phyloP scores from a whole-genome alignment of 192 early-diverging fungal species.

The Lobosporangium transversale region DNA sequence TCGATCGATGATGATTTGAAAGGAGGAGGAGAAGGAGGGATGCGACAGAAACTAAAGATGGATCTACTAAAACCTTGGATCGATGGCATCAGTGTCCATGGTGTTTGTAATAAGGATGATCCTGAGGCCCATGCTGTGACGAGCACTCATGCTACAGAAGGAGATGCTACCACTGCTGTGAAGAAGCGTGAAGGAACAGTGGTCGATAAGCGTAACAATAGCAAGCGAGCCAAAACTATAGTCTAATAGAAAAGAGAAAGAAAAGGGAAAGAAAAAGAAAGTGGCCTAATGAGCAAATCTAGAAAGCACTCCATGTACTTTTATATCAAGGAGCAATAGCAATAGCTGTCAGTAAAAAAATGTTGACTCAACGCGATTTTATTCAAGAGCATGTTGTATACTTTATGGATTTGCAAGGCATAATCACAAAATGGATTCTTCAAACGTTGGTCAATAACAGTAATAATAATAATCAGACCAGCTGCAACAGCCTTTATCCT shows the following conservation, averaged over 20 bases:
- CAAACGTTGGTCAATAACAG: too few species aligned
- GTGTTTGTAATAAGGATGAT: constrained; percentile 34
- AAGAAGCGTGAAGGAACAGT: constrained; percentile 28
- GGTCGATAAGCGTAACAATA: constrained; percentile 5
- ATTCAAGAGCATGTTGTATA: too few species aligned
- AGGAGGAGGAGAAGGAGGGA: constrained; percentile 62
- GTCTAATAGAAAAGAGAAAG: not conserved
- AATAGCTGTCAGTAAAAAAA: too few species aligned
- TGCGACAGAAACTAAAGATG: constrained; percentile 74
- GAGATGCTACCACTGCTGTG: not conserved
- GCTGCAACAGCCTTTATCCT: too few species aligned
- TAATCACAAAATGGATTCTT: too few species aligned
- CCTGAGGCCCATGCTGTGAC: constrained; percentile 19
- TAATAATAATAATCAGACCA: too few species aligned
- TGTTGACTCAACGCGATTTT: too few species aligned
- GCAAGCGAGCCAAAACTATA: constrained; percentile 23
- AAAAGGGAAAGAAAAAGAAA: not conserved
- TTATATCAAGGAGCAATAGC: too few species aligned
- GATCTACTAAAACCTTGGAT: constrained; percentile 61
- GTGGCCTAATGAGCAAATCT: not conserved
- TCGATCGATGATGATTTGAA: constrained; percentile 62
- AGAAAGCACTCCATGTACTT: too few species aligned
- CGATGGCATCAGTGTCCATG: constrained; percentile 61
- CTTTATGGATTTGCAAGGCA: too few species aligned
- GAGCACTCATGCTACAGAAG: not conserved